These are phyloP conservation scores for Dichotomocladium elegans DNA, from an alignment of 371 early-diverging fungal species.

Conservation along the genomic window DNA sequence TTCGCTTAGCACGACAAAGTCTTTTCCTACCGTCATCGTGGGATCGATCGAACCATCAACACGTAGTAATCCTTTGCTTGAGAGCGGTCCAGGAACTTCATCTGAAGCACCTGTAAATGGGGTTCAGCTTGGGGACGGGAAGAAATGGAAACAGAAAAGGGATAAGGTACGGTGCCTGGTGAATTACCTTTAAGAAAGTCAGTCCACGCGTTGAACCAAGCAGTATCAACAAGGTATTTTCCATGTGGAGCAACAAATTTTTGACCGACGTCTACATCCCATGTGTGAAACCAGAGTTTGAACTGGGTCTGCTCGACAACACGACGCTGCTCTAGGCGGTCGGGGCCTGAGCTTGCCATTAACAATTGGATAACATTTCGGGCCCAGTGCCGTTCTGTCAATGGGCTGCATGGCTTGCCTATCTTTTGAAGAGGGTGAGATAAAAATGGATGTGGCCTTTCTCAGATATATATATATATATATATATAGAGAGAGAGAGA, in stretches of 20 bases:
- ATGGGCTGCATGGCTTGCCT: too few relatives aligned
- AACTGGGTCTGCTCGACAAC: neutral
- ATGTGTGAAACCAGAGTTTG: neutral
- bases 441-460: too few relatives aligned
- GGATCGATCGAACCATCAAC: neutral
- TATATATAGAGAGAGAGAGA: too few relatives aligned
- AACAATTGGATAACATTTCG: too few relatives aligned
- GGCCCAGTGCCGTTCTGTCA: too few relatives aligned
- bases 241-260: neutral
- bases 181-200: neutral
- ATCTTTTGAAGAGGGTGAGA: too few relatives aligned
- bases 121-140: too few relatives aligned
- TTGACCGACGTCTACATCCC: neutral
- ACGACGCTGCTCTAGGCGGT: neutral
- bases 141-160: too few relatives aligned
- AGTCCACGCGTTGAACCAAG: neutral
- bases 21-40: neutral
- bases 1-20: neutral
- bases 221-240: neutral
- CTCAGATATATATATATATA: too few relatives aligned
- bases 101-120: too few relatives aligned
- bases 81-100: neutral
- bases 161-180: too few relatives aligned
- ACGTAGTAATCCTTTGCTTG: neutral
- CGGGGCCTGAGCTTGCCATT: too few relatives aligned